These are phyloP conservation scores for Saccharomycopsis phalli DNA, from an alignment of 1,139 yeast species.

Conservation along the genomic window DNA sequence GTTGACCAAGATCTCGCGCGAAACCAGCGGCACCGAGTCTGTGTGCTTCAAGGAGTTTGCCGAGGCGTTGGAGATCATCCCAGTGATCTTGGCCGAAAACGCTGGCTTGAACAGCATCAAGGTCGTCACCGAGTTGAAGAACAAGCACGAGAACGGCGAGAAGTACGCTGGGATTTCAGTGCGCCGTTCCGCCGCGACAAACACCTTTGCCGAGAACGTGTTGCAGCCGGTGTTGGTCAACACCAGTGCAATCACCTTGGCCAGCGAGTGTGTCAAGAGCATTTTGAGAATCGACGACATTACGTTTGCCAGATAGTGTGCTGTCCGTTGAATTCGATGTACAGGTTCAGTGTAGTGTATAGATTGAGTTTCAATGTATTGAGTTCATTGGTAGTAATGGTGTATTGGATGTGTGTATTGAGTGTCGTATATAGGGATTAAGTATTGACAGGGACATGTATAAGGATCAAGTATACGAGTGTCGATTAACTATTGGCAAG, in stretches of 20 bases:
- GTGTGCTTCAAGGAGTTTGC: conserved; percentile 95
- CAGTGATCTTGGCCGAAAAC: conserved; percentile 94
- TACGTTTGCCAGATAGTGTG: conserved; percentile 57
- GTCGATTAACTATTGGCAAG: no score
- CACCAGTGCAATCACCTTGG: conserved; percentile 87
- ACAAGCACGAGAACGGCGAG: conserved; percentile 87
- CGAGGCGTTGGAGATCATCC: conserved; percentile 89
- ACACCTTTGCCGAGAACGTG: conserved; percentile 88
- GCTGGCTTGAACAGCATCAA: conserved; percentile 94
- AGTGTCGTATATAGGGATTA: no score
- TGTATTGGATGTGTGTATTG: no score
- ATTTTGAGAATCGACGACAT: conserved; percentile 95
- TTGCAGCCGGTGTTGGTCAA: conserved; percentile 93
- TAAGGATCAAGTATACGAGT: no score
- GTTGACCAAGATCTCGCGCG: conserved; percentile 66
- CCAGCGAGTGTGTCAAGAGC: conserved; percentile 93
- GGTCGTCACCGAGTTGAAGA: conserved; percentile 89
- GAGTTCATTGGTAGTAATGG: no score
- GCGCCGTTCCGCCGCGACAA: conserved; percentile 87
- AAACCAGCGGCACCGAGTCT: conserved; percentile 83
- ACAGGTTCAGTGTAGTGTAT: no score
- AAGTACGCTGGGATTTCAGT: conserved; percentile 93
- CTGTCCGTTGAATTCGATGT: no score
- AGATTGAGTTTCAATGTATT: no score
- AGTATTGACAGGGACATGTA: no score